Evolutionary conservation across 805 yeast genomes (phyloP).

Genomic region (Brettanomyces naardenensis): DNA sequence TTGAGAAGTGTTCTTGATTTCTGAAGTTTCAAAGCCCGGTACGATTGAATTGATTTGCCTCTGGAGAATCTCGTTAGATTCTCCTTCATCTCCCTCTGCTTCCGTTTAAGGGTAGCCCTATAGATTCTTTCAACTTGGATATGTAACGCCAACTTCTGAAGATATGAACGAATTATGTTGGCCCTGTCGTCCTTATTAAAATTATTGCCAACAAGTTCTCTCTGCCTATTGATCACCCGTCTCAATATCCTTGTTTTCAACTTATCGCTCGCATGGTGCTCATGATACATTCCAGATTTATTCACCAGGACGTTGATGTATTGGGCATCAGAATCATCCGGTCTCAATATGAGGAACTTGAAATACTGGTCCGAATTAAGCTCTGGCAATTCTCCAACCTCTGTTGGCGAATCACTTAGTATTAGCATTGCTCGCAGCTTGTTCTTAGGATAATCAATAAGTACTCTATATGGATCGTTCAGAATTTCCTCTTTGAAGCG

Average conservation of each 20-base stretch:
- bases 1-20: slow-evolving; percentile 6
- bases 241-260: slow-evolving; percentile 33
- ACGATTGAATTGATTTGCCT: slow-evolving; percentile 8
- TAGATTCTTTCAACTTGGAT: slow-evolving; percentile 62
- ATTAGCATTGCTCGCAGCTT: slow-evolving; percentile 56
- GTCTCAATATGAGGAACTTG: slow-evolving; percentile 31
- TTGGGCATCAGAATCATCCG: slow-evolving; percentile 35
- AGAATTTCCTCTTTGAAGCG: slow-evolving; percentile 35
- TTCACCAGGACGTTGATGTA: slow-evolving; percentile 37
- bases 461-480: slow-evolving; percentile 56
- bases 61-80: slow-evolving; percentile 3
- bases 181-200: slow-evolving; percentile 35
- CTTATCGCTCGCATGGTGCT: slow-evolving; percentile 39
- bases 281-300: slow-evolving; percentile 45
- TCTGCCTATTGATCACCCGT: slow-evolving; percentile 21
- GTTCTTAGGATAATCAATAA: slow-evolving; percentile 61
- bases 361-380: slow-evolving; percentile 18
- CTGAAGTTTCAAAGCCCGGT: slow-evolving; percentile 12
- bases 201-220: slow-evolving; percentile 4
- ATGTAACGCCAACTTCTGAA: slow-evolving; percentile 45
- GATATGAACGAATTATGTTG: slow-evolving; percentile 37
- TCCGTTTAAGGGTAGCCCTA: slow-evolving; percentile 33
- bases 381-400: slow-evolving; percentile 24
- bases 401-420: slow-evolving; percentile 40
- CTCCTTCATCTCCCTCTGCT: slow-evolving; percentile 8